A percentile compares a stretch with the other conserved stretches of the same genome.
phyloP scores from a whole-genome alignment of 1,139 yeast genomes.

The Suzukiozyma palmioleophila region DNA sequence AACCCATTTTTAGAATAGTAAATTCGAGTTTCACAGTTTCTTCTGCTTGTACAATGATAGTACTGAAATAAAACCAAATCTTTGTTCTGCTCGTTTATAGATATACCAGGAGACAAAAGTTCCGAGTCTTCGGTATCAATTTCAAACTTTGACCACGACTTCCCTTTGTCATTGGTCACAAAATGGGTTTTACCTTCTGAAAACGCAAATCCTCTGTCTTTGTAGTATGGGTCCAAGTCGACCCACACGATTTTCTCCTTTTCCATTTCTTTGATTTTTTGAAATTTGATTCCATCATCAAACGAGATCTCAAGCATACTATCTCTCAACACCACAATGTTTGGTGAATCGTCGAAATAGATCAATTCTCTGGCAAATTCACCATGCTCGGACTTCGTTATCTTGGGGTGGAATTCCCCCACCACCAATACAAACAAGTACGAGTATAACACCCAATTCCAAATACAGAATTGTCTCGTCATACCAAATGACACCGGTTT shows the following conservation, averaged over 20 bases:
- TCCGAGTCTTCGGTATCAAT: conserved; percentile 11
- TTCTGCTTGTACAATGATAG: conserved; percentile 29
- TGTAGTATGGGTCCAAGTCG: conserved; percentile 42
- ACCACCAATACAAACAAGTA: conserved; percentile 6
- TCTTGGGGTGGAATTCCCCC: conserved; percentile 18
- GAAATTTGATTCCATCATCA: conserved; percentile 60
- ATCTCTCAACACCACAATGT: conserved; percentile 37
- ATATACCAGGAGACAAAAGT: conserved; percentile 16
- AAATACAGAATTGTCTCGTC: not conserved
- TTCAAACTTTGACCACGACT: conserved; percentile 49
- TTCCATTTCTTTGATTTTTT: conserved; percentile 24
- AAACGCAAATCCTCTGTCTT: conserved; percentile 51
- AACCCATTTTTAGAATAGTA: conserved; percentile 56
- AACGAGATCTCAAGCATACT: conserved; percentile 37
- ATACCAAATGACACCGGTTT: not conserved
- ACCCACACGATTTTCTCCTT: conserved; percentile 23
- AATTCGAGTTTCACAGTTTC: conserved; percentile 31
- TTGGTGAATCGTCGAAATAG: conserved; percentile 57
- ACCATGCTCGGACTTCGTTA: conserved; percentile 11
- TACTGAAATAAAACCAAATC: conserved; percentile 39
- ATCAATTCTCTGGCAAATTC: conserved; percentile 16
- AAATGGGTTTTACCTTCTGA: conserved; percentile 38
- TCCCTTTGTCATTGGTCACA: conserved; percentile 55
- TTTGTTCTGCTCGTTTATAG: conserved; percentile 38
- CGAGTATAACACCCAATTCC: conserved; percentile 2